Evolutionary conservation across 345 rosid genomes (phyloP), one percentile per base, ranked within the genome.

Genomic region (Hibiscus trionum): DNA sequence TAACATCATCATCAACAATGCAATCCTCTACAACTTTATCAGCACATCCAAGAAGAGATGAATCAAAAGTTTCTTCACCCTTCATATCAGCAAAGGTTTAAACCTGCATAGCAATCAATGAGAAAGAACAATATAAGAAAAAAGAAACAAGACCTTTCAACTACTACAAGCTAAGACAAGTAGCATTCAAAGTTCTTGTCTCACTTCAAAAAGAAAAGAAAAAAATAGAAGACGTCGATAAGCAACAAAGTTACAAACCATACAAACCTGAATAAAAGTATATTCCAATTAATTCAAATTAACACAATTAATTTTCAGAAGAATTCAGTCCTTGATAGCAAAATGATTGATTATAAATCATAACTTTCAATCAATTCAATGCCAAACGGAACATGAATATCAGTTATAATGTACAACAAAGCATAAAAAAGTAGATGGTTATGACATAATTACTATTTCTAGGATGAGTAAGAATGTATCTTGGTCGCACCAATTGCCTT

Each of bases 401-500:
- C 16, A 47, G 52, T 47, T 10, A 47, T 47, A 47, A 10, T 47
- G 15, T 11, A 47, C 16, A 3, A 47, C 52, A 47, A 47, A 47
- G 14, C 52, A 47, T 10, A 3, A 11, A 47, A 47, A 11, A 11
- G n/a, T 47, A 16, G 46, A 44, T 14, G 71, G 24, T 16, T n/a
- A 31, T 3, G 39, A 39, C 16, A 72, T 21, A 46, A 31, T 31
- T 31, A 31, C 2, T 3, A 31, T 31, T 31, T 31, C 33, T 31
- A 31, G 2, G 33, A 1, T 31, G 4, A 46, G 35, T 46, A 44
- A 63, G 64, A 72, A 76, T 33, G 47, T 73, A 89, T 98, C 93
- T 89, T 75, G 59, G 99, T 92, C 71, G 97, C 99, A 74, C 98
- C 99, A n/a, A n/a, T n/a, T n/a, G n/a, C n/a, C n/a, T n/a, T n/a